phyloP scores from a whole-genome alignment of 2,329 filamentous ascomycete species.

The Ophiobolus disseminans region DNA sequence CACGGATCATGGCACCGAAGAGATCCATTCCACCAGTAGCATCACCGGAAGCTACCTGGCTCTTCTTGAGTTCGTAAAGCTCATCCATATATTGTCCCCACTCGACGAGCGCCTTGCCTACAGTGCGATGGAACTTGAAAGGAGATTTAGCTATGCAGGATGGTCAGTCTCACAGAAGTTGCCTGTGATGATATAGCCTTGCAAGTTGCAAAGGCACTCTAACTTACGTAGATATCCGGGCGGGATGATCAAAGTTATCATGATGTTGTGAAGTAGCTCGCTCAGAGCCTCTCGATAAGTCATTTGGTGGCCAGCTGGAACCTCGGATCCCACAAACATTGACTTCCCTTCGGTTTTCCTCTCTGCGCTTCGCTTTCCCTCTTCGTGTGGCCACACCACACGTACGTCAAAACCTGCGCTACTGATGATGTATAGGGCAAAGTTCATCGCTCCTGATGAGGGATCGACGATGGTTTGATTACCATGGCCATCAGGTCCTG shows the following conservation, averaged over 20 bases:
- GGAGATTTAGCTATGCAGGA: conserved; percentile 38
- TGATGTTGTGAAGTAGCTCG: conserved; percentile 67
- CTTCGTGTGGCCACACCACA: conserved; percentile 66
- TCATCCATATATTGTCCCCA: conserved; percentile 75
- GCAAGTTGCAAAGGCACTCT: neutral
- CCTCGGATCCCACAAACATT: conserved; percentile 42
- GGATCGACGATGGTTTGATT: conserved; percentile 61
- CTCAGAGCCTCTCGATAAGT: conserved; percentile 70
- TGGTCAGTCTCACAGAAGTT: conserved; percentile 7
- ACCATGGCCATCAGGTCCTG: conserved; percentile 28
- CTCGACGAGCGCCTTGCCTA: conserved; percentile 65
- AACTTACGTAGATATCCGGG: conserved; percentile 61
- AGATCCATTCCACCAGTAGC: conserved; percentile 61
- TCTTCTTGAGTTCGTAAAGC: conserved; percentile 68
- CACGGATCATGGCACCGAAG: conserved; percentile 55
- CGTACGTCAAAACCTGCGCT: conserved; percentile 74
- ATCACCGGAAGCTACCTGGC: conserved; percentile 48
- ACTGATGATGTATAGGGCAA: conserved; percentile 66
- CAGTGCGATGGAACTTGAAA: conserved; percentile 58
- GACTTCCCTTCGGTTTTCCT: conserved; percentile 32
- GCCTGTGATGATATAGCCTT: neutral
- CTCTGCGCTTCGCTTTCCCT: conserved; percentile 47
- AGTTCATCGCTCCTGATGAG: conserved; percentile 70
- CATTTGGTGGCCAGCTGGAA: conserved; percentile 56
- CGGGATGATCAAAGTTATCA: conserved; percentile 68